Percentiles rank a stretch among this genome's conserved stretches.
Conservation (phyloP, 441 rosid genomes). For the Codiaeum variegatum region DNA sequence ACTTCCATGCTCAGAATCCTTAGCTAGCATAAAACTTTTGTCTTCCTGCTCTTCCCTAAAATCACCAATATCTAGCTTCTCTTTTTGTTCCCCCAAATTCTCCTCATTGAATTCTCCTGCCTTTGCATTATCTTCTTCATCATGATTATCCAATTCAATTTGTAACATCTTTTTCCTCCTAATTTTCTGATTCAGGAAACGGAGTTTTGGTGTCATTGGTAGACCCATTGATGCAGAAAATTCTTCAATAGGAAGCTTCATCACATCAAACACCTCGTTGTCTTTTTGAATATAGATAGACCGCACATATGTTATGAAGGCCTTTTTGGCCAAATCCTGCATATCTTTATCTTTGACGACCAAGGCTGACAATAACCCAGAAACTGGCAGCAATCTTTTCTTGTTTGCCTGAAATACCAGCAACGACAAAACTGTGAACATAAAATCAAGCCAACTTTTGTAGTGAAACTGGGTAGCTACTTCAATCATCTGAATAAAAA, state of each 20-base stretch:
- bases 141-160: constrained; percentile 36
- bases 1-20: constrained; percentile 33
- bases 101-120: constrained; percentile 38
- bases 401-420: constrained; percentile 56
- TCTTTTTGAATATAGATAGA: constrained; percentile 79
- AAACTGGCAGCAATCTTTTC: constrained; percentile 63
- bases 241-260: constrained; percentile 59
- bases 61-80: constrained; percentile 17
- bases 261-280: constrained; percentile 81
- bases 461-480: neutral
- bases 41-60: constrained; percentile 28
- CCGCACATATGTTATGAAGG: constrained; percentile 75
- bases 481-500: neutral
- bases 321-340: constrained; percentile 73
- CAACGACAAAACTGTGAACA: neutral
- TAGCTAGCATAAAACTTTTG: constrained; percentile 32
- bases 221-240: constrained; percentile 89
- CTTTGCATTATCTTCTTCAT: constrained; percentile 32
- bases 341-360: constrained; percentile 66
- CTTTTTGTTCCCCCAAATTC: constrained; percentile 6
- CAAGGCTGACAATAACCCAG: constrained; percentile 57
- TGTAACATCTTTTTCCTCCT: constrained; percentile 35
- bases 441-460: neutral
- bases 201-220: constrained; percentile 76
- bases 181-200: constrained; percentile 52